Conservation (phyloP, 306 rosid species). For the apple (Malus domestica) region DNA sequence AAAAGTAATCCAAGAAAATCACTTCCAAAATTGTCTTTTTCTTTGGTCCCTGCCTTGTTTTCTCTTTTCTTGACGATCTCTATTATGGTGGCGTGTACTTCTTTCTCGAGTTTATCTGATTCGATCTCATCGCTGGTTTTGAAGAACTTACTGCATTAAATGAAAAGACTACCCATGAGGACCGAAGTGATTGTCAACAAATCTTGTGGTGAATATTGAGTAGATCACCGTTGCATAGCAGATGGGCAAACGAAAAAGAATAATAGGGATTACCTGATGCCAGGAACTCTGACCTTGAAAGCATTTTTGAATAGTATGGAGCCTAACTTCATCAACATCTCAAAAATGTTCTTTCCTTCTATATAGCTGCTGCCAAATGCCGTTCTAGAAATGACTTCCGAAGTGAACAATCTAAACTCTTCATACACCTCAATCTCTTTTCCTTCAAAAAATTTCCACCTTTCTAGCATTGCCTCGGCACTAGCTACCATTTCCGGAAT, state of each 20-base stretch:
- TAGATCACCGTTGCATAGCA: no score
- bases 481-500: constrained; percentile 7
- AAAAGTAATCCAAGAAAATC: constrained; percentile 22
- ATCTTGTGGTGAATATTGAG: no score
- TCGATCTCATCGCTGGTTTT: not conserved
- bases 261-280: constrained; percentile 2
- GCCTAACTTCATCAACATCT: constrained; percentile 1
- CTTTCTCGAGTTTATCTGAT: constrained; percentile 3
- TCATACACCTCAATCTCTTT: constrained; percentile 24
- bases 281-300: not conserved
- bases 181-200: no score
- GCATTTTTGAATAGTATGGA: not conserved
- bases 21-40: constrained; percentile 9
- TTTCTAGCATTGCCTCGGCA: constrained; percentile 11
- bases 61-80: constrained; percentile 3
- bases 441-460: constrained; percentile 16
- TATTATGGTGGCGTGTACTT: not conserved
- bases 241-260: not conserved
- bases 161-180: not conserved
- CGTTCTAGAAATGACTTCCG: constrained; percentile 21
- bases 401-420: constrained; percentile 19
- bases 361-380: constrained; percentile 26
- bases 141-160: not conserved
- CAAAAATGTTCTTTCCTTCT: constrained; percentile 20
- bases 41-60: not conserved